phyloP scores from a whole-genome alignment of 2,329 filamentous ascomycete species.

The Paecilomyces variotii region DNA sequence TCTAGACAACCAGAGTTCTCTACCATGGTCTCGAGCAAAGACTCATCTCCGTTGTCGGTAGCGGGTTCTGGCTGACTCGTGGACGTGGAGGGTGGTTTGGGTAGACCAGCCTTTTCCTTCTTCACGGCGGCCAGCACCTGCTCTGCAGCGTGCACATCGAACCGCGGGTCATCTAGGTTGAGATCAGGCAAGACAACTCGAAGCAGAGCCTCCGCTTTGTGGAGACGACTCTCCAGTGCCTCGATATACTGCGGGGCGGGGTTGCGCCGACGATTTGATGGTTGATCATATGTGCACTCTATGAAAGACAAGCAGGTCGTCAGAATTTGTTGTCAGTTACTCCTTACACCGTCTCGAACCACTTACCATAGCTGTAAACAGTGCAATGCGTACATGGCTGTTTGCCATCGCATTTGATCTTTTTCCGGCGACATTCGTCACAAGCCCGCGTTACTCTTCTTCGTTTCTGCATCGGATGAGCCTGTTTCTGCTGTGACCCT shows the following conservation, averaged over 20 bases:
- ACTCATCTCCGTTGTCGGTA: conserved; percentile 51
- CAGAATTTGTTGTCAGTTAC: background rate
- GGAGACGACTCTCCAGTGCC: conserved; percentile 71
- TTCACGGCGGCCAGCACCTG: conserved; percentile 46
- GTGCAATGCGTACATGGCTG: conserved; percentile 92
- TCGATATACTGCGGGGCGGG: conserved; percentile 90
- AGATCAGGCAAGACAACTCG: conserved; percentile 74
- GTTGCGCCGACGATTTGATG: conserved; percentile 82
- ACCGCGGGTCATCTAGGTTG: conserved; percentile 73
- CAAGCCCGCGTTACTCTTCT: conserved; percentile 72
- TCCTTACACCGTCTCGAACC: background rate
- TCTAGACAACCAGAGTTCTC: conserved; percentile 86
- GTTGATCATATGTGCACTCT: conserved; percentile 96
- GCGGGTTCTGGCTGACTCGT: conserved; percentile 14
- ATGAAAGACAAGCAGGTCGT: background rate
- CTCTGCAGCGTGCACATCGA: conserved; percentile 69
- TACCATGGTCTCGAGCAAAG: conserved; percentile 86
- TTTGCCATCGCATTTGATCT: conserved; percentile 82
- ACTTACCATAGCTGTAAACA: conserved; percentile 92
- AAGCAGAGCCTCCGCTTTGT: conserved; percentile 73
- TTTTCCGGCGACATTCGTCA: conserved; percentile 75
- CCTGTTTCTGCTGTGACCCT: conserved; percentile 22
- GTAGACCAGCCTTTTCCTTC: conserved; percentile 20
- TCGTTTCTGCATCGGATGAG: conserved; percentile 61
- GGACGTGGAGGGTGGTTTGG: conserved; percentile 12